phyloP scores from a whole-genome alignment of 2,329 filamentous ascomycete genomes.

The Bertia moriformis region DNA sequence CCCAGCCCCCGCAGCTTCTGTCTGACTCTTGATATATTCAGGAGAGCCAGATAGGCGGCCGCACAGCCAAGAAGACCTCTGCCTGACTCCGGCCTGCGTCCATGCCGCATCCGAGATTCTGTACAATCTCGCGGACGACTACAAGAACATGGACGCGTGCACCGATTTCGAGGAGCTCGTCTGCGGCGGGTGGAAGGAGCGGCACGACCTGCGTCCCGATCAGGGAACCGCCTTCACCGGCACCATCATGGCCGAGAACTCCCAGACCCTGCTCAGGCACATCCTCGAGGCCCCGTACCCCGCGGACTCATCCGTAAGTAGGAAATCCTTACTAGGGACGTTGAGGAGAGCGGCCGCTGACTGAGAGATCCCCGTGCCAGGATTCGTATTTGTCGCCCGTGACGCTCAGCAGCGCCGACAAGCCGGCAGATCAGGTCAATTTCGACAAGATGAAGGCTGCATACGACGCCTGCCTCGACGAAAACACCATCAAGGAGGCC shows the following conservation, averaged over 20 bases:
- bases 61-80: no score
- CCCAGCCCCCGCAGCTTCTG: no score
- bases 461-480: constrained; percentile 54
- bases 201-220: constrained; percentile 51
- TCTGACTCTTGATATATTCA: no score
- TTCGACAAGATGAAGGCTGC: constrained; percentile 50
- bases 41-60: no score
- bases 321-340: no score
- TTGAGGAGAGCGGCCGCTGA: no score
- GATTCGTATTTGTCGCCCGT: no score
- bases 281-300: constrained; percentile 38
- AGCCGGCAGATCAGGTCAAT: constrained; percentile 42
- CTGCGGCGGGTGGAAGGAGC: constrained; percentile 51
- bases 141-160: constrained; percentile 51
- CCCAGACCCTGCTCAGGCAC: constrained; percentile 41
- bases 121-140: constrained; percentile 44
- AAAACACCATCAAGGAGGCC: constrained; percentile 34
- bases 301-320: no score
- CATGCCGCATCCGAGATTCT: constrained; percentile 48
- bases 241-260: constrained; percentile 45
- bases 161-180: constrained; percentile 54
- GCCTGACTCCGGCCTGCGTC: constrained; percentile 43
- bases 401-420: no score
- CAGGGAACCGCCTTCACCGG: constrained; percentile 44
- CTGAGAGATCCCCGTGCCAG: no score